Conservation (phyloP, 352 stramenopile genomes). For the Pilasporangium apinafurcum region DNA sequence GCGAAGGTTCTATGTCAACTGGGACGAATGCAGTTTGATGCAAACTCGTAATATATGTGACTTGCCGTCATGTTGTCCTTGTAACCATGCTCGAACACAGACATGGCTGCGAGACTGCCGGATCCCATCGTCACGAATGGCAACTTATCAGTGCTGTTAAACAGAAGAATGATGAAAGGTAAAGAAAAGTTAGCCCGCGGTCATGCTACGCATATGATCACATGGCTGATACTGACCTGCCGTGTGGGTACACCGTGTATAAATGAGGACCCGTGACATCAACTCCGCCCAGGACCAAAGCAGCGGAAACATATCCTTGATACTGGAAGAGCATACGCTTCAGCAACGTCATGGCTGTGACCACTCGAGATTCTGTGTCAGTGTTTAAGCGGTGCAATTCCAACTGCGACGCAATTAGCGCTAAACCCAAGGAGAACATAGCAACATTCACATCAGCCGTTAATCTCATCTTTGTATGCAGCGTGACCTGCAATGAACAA, state of each 20-base stretch:
- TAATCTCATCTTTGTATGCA: no score
- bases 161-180: not conserved
- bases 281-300: slow-evolving; percentile 97
- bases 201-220: not conserved
- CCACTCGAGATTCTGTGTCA: slow-evolving; percentile 86
- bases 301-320: slow-evolving; percentile 95
- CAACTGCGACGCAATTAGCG: slow-evolving; percentile 86
- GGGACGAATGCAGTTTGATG: not conserved
- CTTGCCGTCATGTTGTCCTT: slow-evolving; percentile 90
- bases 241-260: slow-evolving; percentile 98
- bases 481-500: no score
- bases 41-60: not conserved
- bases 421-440: slow-evolving; percentile 4
- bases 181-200: no score
- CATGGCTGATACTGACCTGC: slow-evolving; percentile 35
- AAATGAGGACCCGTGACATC: slow-evolving; percentile 94
- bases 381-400: slow-evolving; percentile 94
- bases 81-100: slow-evolving; percentile 94
- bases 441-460: not conserved
- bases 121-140: slow-evolving; percentile 98
- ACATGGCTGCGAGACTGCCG: slow-evolving; percentile 98
- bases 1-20: not conserved
- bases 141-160: slow-evolving; percentile 89
- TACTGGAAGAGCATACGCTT: slow-evolving; percentile 97
- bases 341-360: slow-evolving; percentile 96